A percentile compares a stretch with the other conserved stretches of the same genome.
Conservation (phyloP, 2,329 filamentous ascomycete species). For the Pseudocercospora fuligena region DNA sequence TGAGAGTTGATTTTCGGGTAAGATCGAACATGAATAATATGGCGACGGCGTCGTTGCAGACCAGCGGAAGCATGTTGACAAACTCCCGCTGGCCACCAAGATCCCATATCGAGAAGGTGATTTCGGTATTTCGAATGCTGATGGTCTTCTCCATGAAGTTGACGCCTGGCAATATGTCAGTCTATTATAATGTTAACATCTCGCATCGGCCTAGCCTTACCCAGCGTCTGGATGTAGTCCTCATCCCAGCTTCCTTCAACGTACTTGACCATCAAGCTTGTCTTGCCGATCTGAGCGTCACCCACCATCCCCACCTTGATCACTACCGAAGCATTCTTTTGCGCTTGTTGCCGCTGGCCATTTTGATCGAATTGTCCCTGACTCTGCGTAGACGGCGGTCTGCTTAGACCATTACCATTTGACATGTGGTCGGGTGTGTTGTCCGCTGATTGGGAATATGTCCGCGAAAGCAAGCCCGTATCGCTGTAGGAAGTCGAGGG, state of each 20-base stretch:
- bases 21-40: conserved; percentile 99
- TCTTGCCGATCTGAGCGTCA: conserved; percentile 98
- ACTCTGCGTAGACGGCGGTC: conserved; percentile 39
- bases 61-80: conserved; percentile 99
- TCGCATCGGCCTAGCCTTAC: conserved; percentile 47
- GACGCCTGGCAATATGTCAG: conserved; percentile 64
- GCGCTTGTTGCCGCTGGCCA: conserved; percentile 45
- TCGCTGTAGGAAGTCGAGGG: conserved; percentile 61
- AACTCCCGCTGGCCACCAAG: conserved; percentile 97
- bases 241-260: conserved; percentile 99
- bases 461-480: conserved; percentile 49
- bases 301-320: conserved; percentile 99
- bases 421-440: conserved; percentile 44
- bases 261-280: conserved; percentile 99
- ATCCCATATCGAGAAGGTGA: conserved; percentile 99
- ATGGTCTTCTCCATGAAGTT: conserved; percentile 99
- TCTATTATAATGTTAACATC: background rate
- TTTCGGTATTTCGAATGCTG: conserved; percentile 98
- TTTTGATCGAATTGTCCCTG: conserved; percentile 39
- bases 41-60: conserved; percentile 97
- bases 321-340: conserved; percentile 72
- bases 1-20: conserved; percentile 95
- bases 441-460: conserved; percentile 51
- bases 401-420: conserved; percentile 39
- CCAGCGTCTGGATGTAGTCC: conserved; percentile 98